Evolutionary conservation across 139 green algal species (phyloP), one percentile per base, ranked within the genome.

Genomic region (Haematococcus lacustris): DNA sequence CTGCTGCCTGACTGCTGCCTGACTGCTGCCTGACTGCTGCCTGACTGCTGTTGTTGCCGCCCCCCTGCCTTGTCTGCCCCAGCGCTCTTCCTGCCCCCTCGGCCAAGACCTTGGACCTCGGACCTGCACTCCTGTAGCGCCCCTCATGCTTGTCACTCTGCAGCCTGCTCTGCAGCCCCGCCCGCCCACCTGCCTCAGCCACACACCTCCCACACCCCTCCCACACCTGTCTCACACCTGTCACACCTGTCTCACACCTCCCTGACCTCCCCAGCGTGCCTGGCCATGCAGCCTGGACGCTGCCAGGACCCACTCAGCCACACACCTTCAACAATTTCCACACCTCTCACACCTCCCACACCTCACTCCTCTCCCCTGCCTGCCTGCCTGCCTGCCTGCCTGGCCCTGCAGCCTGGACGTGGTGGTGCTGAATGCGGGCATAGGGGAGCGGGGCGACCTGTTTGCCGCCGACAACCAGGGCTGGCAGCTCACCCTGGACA

Each of bases 351-450:
- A 63, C 94, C 28, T 76, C 94, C 66, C 80, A 94, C 2, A 77
- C 51, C 3, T 90, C 85, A 0, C 82, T 87, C 38, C 47, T 91
- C 23, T 1, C 61, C 13, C 69, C 72, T 9, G 66, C 70, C 60
- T 73, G 70, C 68, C 74, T 1, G 73, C n/a, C n/a, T n/a, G n/a
- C n/a, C n/a, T n/a, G n/a, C n/a, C n/a, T n/a, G n/a, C n/a, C n/a
- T n/a, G n/a, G n/a, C n/a, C n/a, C n/a, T n/a, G 38, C 34, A 13
- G 67, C 1, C 70, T 92, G 7, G 79, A 91, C 51, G 51, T 90
- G 43, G 84, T 74, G 0, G 62, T 93, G 33, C 77, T 94, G 1
- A 96, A 93, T 62, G 91, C 91, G 32, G 91, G 91, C 51, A 91
- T 95, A 57, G 76, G 67, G 0, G 90, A 94, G 70, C 73, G 64